Evolutionary conservation across 495 filamentous ascomycete species (phyloP).

Genomic region (Penicillium cataractarum): DNA sequence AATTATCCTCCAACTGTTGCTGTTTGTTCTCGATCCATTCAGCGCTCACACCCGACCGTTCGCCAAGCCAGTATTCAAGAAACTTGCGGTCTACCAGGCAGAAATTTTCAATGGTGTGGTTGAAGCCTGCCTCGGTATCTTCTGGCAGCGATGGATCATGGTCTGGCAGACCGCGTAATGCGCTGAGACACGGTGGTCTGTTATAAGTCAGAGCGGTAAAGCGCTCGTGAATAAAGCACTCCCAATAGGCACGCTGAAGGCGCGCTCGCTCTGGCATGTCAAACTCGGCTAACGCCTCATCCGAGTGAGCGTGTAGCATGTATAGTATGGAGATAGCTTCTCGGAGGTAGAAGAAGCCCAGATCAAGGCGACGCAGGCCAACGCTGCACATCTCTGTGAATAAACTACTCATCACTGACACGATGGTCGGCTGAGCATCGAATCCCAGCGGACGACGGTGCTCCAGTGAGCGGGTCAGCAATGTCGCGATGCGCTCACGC

Average conservation of each 20-base stretch:
- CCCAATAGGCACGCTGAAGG: conserved; percentile 35
- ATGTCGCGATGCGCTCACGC: conserved; percentile 15
- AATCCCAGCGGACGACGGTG: conserved; percentile 24
- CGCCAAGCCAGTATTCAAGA: conserved; percentile 1
- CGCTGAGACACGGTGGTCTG: conserved; percentile 25
- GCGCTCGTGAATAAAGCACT: conserved; percentile 39
- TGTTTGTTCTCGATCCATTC: conserved; percentile 36
- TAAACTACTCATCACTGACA: not conserved
- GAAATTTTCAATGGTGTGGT: not conserved
- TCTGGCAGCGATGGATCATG: conserved; percentile 25
- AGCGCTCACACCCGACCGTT: conserved; percentile 25
- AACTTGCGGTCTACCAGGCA: not conserved
- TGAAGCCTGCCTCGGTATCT: conserved; percentile 3
- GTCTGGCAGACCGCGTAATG: conserved; percentile 25
- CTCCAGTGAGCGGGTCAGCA: conserved; percentile 32
- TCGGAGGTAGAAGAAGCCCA: conserved; percentile 37
- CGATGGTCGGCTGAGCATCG: conserved; percentile 23
- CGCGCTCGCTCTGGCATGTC: conserved; percentile 26
- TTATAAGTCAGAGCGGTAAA: conserved; percentile 34
- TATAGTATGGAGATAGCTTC: conserved; percentile 36
- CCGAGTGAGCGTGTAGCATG: conserved; percentile 28
- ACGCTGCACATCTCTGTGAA: conserved; percentile 4
- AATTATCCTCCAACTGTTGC: conserved; percentile 28
- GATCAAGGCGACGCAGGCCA: conserved; percentile 15
- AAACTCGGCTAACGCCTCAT: conserved; percentile 19